Percentiles rank a stretch among this genome's conserved stretches.
Conservation (phyloP, 2,329 filamentous ascomycete species). For the Hypoxylon sp. region DNA sequence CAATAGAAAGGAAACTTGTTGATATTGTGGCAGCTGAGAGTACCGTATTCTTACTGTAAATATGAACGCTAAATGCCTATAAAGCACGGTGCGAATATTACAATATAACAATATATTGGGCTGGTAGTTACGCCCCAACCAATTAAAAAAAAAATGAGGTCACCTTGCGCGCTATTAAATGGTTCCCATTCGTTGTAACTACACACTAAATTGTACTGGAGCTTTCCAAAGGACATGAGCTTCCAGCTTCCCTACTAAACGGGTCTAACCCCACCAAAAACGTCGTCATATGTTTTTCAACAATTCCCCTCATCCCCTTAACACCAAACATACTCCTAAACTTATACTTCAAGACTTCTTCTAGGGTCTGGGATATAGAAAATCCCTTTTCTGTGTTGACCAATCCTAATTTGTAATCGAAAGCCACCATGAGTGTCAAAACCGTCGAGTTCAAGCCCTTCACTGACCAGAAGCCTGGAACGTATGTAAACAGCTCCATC, state of each 20-base stretch:
- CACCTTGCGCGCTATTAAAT: slow-evolving; percentile 42
- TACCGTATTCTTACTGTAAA: slow-evolving; percentile 6
- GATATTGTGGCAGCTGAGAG: background rate
- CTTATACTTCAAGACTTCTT: slow-evolving; percentile 31
- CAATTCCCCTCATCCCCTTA: slow-evolving; percentile 31
- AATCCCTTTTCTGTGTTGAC: background rate
- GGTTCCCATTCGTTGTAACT: slow-evolving; percentile 31
- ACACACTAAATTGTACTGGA: background rate
- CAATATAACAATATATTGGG: background rate
- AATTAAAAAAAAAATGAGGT: slow-evolving; percentile 43
- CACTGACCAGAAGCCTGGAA: slow-evolving; percentile 98
- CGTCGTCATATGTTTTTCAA: slow-evolving; percentile 44
- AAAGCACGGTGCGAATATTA: background rate
- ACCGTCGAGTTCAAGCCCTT: slow-evolving; percentile 88
- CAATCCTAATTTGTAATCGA: slow-evolving; percentile 1
- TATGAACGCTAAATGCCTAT: background rate
- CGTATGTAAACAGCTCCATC: slow-evolving; percentile 75
- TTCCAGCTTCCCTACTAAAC: slow-evolving; percentile 17
- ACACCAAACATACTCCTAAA: slow-evolving; percentile 8
- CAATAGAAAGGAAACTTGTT: background rate
- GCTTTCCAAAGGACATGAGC: slow-evolving; percentile 6
- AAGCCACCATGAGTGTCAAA: slow-evolving; percentile 74
- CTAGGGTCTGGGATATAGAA: slow-evolving; percentile 12
- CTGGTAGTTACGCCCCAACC: slow-evolving; percentile 33
- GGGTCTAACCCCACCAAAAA: slow-evolving; percentile 35